Base-by-base conservation (phyloP, 306 rosid species). In the cucumber (Cucumis sativus) region DNA sequence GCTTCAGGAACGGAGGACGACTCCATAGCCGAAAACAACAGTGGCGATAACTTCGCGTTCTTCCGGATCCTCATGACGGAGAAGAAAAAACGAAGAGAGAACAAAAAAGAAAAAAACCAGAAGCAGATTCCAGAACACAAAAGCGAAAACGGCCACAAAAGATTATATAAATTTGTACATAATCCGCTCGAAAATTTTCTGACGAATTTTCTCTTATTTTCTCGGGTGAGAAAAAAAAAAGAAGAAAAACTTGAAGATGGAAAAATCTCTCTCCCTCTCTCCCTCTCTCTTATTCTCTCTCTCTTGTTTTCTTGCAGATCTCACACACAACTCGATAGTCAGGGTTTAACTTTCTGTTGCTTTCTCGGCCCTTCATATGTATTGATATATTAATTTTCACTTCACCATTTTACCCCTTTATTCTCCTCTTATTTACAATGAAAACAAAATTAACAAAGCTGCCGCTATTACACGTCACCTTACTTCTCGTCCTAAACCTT, bases 31-130 rank as follows among this genome's bases (percentile, higher is more conserved):
- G 87, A 77, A 79, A 75, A 80, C 16, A 85, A 77, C 40, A 88
- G 86, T 15, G 91, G 87, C 33, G 92, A 88, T 82, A 90, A 80
- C 85, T 84, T 87, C 10, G 91, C 87, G 95, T 88, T 85, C 85
- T 91, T 92, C 0, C 96, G 87, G 86, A 94, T 94, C 87, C 98
- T 90, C 97, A 94, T 92, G 74, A 14, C 40, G 25, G 49, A 21
- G 8, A 15, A 12, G 30, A 28, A 28, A 28, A 28, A 28, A 1
- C 30, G 30, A 28, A 28, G 30, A 28, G 30, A 28, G 37, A 33
- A 23, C 25, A 23, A 23, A 23, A 4, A 33, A 33, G 4, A 21
- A 0, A 16, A 18, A 10, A 17, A 6, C 60, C 0, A 79, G 16
- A 33, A 10, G 54, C 37, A 55, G 47, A 20, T 52, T 78, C 30